Conservation (phyloP, 345 rosid species). For the Trapa bicornis region DNA sequence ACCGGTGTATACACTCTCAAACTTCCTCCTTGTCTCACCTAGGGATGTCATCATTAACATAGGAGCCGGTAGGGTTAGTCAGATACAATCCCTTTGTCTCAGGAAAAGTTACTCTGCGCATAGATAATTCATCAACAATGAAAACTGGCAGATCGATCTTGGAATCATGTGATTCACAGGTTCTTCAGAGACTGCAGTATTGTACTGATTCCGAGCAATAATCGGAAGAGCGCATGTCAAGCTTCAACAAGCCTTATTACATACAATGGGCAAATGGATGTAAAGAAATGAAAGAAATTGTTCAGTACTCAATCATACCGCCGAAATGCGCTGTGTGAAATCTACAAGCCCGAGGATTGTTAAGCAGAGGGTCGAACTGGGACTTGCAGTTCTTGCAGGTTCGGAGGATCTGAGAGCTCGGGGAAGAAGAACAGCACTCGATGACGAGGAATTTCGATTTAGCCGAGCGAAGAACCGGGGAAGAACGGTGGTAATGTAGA, state of each 20-base stretch:
- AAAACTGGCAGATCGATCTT: not conserved
- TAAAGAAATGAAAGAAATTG: not conserved
- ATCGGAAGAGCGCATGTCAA: not conserved
- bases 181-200: not conserved
- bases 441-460: not conserved
- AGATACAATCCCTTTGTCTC: not conserved
- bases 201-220: not conserved
- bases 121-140: not conserved
- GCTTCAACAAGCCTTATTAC: not conserved
- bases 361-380: conserved; percentile 72
- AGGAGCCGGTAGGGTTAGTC: not conserved
- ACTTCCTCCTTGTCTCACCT: conserved; percentile 96
- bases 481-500: not conserved
- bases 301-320: conserved; percentile 26
- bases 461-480: not conserved
- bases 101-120: not conserved
- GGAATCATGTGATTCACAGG: not conserved
- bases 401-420: conserved; percentile 15
- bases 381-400: conserved; percentile 92
- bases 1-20: conserved; percentile 70
- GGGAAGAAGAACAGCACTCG: conserved; percentile 5
- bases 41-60: not conserved
- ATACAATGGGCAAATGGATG: not conserved
- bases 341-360: conserved; percentile 64
- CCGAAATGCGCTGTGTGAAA: conserved; percentile 94